Evolutionary conservation across 2,329 filamentous ascomycete genomes (phyloP), one percentile per base, ranked within the genome.

Genomic region (Cytospora piceicola): DNA sequence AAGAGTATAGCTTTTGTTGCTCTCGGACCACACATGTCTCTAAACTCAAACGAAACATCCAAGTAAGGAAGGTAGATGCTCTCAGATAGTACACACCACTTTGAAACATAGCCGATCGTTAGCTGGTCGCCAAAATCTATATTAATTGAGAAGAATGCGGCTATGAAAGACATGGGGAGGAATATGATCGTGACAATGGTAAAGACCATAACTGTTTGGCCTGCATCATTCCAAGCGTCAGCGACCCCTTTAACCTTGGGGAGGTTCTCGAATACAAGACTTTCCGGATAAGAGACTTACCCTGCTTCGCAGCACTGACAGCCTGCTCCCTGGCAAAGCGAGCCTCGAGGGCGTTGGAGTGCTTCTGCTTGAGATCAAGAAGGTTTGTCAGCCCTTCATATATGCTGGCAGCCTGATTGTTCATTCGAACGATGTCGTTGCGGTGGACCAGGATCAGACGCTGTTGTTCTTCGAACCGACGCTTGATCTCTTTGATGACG

Each of bases 281-380:
- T n/a, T n/a, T n/a, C n/a, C n/a, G n/a, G 12, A 24, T 4, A 54
- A 3, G 29, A 36, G 7, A 62, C 58, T 15, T 27, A 65, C 63
- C 78, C 58, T 80, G 77, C 15, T 83, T 79, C 0, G 86, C 84
- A 0, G 87, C 88, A 1, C 85, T 85, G 2, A 84, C 82, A 0
- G 88, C 87, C 73, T 89, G 86, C 61, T 89, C 85, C 20, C 84
- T 78, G 0, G 84, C 82, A 62, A 85, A 89, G 7, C 87, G 83
- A 1, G 87, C 88, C 72, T 90, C 88, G 56, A 89, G 84, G 0
- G 86, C 86, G 74, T 90, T 90, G 69, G 86, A 87, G 64, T 90
- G 87, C 73, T 90, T 90, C 71, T 90, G 88, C 72, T 90, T 90
- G 1, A 90, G 80, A 69, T 90, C 88, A 0, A 90, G 81, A 6